Conservation (phyloP, 2,329 filamentous ascomycete genomes). For the Cercospora citrullina region DNA sequence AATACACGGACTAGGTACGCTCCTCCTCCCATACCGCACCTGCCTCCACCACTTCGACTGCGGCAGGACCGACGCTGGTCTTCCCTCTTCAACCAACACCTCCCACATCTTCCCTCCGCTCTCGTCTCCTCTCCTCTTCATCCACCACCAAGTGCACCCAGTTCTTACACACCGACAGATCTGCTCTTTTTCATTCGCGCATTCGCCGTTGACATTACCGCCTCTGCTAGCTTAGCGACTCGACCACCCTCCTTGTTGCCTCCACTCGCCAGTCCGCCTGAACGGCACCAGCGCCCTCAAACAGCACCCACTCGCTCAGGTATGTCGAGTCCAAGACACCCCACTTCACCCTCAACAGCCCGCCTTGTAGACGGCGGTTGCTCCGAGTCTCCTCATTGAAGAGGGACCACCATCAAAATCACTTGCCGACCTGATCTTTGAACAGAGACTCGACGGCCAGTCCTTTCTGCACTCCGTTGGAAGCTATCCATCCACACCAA, state of each 20-base stretch:
- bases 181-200: conserved; percentile 41
- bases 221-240: conserved; percentile 40
- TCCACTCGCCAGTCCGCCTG: conserved; percentile 29
- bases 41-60: conserved; percentile 20
- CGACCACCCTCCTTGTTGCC: conserved; percentile 38
- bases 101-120: conserved; percentile 23
- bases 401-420: conserved; percentile 10
- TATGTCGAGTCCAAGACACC: conserved; percentile 88
- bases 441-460: conserved; percentile 18
- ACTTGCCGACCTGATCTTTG: conserved; percentile 16
- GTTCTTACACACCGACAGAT: conserved; percentile 30
- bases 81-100: conserved; percentile 4
- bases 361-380: conserved; percentile 4
- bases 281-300: conserved; percentile 58
- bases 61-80: conserved; percentile 7
- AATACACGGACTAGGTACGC: conserved; percentile 17
- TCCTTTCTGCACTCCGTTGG: conserved; percentile 24
- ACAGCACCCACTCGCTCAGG: conserved; percentile 99
- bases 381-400: background rate
- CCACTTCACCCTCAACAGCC: conserved; percentile 58
- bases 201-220: conserved; percentile 37
- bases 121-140: conserved; percentile 26
- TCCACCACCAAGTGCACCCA: conserved; percentile 33
- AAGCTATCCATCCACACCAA: conserved; percentile 32
- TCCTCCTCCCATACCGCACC: conserved; percentile 22